A percentile compares a stretch with the other conserved stretches of the same genome.
Evolutionary conservation across 805 yeast species (phyloP).

Genomic region (Monosporozyma servazzii): DNA sequence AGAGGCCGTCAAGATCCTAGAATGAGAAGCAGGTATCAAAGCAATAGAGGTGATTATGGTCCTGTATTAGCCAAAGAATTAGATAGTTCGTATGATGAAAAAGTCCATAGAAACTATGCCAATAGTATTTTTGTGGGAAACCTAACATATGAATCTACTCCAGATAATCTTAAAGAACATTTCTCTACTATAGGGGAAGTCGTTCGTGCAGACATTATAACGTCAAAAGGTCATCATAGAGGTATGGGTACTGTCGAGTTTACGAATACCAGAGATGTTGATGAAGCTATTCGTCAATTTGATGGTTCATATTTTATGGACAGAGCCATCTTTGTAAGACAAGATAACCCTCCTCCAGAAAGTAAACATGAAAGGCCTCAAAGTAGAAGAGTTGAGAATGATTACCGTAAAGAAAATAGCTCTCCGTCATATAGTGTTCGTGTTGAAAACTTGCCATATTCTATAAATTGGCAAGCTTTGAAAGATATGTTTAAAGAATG

Average conservation of each 20-base stretch:
- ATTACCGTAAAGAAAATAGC: slow-evolving; percentile 6
- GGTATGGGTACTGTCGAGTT: slow-evolving; percentile 93
- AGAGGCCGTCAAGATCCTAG: slow-evolving; percentile 19
- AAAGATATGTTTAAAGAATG: slow-evolving; percentile 73
- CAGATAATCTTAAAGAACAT: slow-evolving; percentile 49
- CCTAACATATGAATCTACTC: slow-evolving; percentile 54
- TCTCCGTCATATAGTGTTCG: slow-evolving; percentile 44
- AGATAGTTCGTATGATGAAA: slow-evolving; percentile 28
- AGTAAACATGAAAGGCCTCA: slow-evolving; percentile 11
- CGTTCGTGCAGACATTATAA: slow-evolving; percentile 74
- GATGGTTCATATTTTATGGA: slow-evolving; percentile 60
- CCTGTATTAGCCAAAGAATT: slow-evolving; percentile 18
- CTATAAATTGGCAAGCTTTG: slow-evolving; percentile 74
- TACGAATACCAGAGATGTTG: slow-evolving; percentile 52
- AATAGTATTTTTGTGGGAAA: slow-evolving; percentile 69
- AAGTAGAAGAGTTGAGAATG: not conserved
- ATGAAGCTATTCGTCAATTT: slow-evolving; percentile 57
- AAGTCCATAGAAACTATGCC: slow-evolving; percentile 48
- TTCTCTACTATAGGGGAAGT: slow-evolving; percentile 60
- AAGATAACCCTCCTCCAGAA: slow-evolving; percentile 77
- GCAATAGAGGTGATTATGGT: slow-evolving; percentile 19
- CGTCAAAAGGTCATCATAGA: slow-evolving; percentile 68
- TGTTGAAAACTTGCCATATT: slow-evolving; percentile 74
- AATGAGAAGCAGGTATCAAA: slow-evolving; percentile 7
- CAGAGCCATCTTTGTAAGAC: slow-evolving; percentile 81